phyloP scores from a whole-genome alignment of 805 yeast genomes.

The Metschnikowia anglica region DNA sequence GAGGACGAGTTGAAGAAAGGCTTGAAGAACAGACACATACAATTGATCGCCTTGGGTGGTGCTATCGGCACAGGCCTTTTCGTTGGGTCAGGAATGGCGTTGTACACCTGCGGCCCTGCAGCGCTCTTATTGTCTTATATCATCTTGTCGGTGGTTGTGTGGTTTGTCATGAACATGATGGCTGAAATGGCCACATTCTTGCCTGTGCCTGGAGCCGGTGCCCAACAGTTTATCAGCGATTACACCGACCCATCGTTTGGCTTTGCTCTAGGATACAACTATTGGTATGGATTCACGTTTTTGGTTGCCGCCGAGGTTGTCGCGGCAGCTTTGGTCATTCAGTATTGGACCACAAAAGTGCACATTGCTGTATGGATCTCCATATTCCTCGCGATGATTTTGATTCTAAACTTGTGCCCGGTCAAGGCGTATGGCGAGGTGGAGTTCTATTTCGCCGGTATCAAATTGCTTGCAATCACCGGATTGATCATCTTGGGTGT shows the following conservation, averaged over 20 bases:
- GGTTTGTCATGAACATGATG: slow-evolving; percentile 25
- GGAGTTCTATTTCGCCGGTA: slow-evolving; percentile 22
- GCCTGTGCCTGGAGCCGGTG: slow-evolving; percentile 24
- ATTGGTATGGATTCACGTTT: slow-evolving; percentile 22
- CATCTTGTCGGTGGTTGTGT: slow-evolving; percentile 20
- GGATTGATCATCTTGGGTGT: slow-evolving; percentile 24
- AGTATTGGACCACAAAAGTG: slow-evolving; percentile 24
- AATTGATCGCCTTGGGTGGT: slow-evolving; percentile 25
- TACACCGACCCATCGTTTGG: slow-evolving; percentile 22
- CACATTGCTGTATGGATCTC: slow-evolving; percentile 42
- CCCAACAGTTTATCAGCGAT: slow-evolving; percentile 22
- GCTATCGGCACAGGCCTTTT: slow-evolving; percentile 26
- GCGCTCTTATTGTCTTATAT: slow-evolving; percentile 21
- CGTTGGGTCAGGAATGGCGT: slow-evolving; percentile 21
- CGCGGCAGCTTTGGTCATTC: slow-evolving; percentile 21
- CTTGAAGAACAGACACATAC: slow-evolving; percentile 24
- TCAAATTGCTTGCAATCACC: slow-evolving; percentile 22
- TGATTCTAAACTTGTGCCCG: slow-evolving; percentile 19
- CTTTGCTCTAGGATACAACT: slow-evolving; percentile 23
- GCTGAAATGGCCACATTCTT: slow-evolving; percentile 24
- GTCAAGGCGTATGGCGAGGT: slow-evolving; percentile 21
- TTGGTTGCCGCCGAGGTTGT: slow-evolving; percentile 23
- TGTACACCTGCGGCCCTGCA: slow-evolving; percentile 20
- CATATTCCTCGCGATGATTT: slow-evolving; percentile 23
- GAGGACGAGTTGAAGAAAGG: slow-evolving; percentile 20